phyloP scores from a whole-genome alignment of 306 rosid genomes.

The Vigna mungo region DNA sequence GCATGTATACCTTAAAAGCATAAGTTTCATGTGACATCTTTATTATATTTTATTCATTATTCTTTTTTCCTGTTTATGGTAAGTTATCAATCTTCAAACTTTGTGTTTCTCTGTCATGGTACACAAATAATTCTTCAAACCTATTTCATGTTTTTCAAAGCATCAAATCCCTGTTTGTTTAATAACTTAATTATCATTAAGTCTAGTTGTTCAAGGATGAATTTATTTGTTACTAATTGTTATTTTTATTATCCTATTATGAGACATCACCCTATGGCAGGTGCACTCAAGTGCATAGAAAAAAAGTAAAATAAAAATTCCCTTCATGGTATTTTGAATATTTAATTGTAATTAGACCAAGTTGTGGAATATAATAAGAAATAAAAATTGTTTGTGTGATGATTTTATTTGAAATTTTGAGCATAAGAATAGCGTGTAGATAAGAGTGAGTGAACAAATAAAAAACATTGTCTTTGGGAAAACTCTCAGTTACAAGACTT shows the following conservation, averaged over 20 bases:
- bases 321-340: not conserved
- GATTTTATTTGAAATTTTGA: constrained; percentile 26
- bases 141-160: not conserved
- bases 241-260: not conserved
- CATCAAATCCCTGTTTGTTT: not conserved
- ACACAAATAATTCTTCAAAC: not conserved
- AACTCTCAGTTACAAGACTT: not conserved
- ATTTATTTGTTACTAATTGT: not conserved
- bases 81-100: too few species aligned
- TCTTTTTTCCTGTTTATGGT: too few species aligned
- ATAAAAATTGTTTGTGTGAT: not conserved
- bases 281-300: not conserved
- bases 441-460: not conserved
- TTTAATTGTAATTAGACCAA: not conserved
- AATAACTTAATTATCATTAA: not conserved
- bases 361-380: not conserved
- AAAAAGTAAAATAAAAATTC: not conserved
- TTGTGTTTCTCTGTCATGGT: not conserved
- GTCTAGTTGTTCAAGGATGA: not conserved
- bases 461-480: not conserved
- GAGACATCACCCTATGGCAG: not conserved
- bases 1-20: too few species aligned
- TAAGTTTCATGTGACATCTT: too few species aligned
- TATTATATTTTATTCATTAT: too few species aligned
- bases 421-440: not conserved